Percentiles rank a stretch among this genome's conserved stretches.
Evolutionary conservation across 2,329 filamentous ascomycete genomes (phyloP).

Genomic region (Rhexocercosporidium sp.): DNA sequence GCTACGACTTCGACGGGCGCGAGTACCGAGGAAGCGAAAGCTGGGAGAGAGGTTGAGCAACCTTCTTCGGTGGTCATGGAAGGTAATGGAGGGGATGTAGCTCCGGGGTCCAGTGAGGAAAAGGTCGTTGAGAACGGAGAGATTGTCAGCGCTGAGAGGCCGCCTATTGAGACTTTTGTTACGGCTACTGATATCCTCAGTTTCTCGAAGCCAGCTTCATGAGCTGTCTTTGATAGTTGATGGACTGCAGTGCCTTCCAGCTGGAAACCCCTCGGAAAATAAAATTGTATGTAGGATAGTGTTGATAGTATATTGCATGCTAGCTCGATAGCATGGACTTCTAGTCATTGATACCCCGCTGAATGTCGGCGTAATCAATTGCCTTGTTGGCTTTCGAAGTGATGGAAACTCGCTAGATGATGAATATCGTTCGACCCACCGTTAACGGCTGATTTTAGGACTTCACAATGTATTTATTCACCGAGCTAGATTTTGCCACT

Average conservation of each 20-base stretch:
- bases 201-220: neutral
- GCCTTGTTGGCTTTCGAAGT: no score
- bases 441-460: no score
- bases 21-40: slow-evolving; percentile 14
- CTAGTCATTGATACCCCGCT: neutral
- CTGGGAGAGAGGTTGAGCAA: neutral
- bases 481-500: no score
- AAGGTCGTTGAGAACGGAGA: slow-evolving; percentile 32
- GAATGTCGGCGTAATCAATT: no score
- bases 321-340: neutral
- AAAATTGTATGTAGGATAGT: neutral
- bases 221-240: neutral
- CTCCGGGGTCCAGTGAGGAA: neutral
- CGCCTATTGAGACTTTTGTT: slow-evolving; percentile 58
- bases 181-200: slow-evolving; percentile 46
- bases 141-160: slow-evolving; percentile 41
- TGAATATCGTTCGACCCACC: no score
- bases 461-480: no score
- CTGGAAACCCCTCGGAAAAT: neutral
- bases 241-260: neutral
- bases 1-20: slow-evolving; percentile 13
- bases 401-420: no score
- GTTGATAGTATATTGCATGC: neutral
- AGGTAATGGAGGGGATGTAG: neutral
- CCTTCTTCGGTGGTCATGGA: neutral